Percentiles rank a stretch among this genome's conserved stretches.
phyloP scores from a whole-genome alignment of 2,329 filamentous ascomycete species.

The Didymella sp. region DNA sequence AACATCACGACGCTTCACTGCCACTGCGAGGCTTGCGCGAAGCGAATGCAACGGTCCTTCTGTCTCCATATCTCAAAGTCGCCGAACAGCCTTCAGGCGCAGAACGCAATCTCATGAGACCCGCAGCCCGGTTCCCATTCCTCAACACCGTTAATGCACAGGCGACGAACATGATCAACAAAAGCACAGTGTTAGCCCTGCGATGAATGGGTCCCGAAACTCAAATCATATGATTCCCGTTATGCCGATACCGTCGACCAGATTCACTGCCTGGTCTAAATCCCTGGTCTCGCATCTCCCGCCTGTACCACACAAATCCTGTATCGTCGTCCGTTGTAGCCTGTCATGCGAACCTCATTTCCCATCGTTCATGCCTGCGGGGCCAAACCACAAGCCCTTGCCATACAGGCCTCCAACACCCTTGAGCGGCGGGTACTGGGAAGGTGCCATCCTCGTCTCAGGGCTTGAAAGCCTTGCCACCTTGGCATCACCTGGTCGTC shows the following conservation, averaged over 20 bases:
- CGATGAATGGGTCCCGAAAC: neutral
- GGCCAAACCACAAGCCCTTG: constrained; percentile 1
- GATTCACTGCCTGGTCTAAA: neutral
- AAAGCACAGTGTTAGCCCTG: constrained; percentile 14
- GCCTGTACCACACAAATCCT: constrained; percentile 10
- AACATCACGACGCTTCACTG: constrained; percentile 2
- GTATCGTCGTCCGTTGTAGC: constrained; percentile 3
- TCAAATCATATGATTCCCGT: constrained; percentile 8
- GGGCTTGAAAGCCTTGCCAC: constrained; percentile 7
- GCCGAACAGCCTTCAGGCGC: neutral
- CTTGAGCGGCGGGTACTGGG: constrained; percentile 6
- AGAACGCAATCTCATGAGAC: constrained; percentile 3
- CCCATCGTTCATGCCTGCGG: constrained; percentile 20
- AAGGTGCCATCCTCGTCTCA: constrained; percentile 17
- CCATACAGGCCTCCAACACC: constrained; percentile 1
- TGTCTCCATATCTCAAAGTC: constrained; percentile 1
- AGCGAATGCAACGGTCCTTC: constrained; percentile 3
- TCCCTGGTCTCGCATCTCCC: constrained; percentile 21
- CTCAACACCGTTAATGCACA: constrained; percentile 3
- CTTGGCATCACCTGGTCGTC: constrained; percentile 2
- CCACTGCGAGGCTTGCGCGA: neutral
- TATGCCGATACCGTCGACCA: constrained; percentile 9
- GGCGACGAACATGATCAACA: constrained; percentile 6
- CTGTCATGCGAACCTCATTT: constrained; percentile 21
- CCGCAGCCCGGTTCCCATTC: neutral